Conservation (phyloP, 345 rosid species). For the Boechera retrofracta region DNA sequence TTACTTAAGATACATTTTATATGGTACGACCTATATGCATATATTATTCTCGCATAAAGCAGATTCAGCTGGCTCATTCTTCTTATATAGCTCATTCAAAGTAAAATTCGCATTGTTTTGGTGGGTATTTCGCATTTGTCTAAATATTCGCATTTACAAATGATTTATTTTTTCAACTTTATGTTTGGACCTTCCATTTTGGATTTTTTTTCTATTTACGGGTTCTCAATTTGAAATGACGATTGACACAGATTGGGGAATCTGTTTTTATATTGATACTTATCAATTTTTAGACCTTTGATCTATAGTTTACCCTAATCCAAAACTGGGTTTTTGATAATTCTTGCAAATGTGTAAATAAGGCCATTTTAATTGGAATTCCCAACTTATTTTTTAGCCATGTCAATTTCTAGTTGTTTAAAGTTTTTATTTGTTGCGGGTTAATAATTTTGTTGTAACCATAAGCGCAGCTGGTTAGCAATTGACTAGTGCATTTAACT, state of each 20-base stretch:
- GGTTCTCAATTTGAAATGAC: not conserved
- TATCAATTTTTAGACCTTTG: not conserved
- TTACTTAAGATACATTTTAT: not conserved
- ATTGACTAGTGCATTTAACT: not conserved
- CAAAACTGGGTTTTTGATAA: not conserved
- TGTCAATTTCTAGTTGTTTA: slow-evolving; percentile 1
- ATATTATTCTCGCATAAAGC: not conserved
- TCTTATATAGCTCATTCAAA: not conserved
- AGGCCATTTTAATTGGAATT: not conserved
- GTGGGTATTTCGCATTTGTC: slow-evolving; percentile 19
- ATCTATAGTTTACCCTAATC: not conserved
- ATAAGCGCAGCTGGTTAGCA: not conserved
- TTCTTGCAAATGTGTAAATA: not conserved
- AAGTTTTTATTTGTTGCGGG: too few relatives aligned
- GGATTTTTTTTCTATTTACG: slow-evolving; percentile 8
- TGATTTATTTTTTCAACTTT: slow-evolving; percentile 15
- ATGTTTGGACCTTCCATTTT: slow-evolving; percentile 17
- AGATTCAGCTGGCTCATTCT: not conserved
- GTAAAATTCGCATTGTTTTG: not conserved
- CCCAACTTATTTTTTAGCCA: not conserved
- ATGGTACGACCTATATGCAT: not conserved
- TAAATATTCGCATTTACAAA: slow-evolving; percentile 9
- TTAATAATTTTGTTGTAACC: not conserved
- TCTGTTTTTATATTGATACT: not conserved
- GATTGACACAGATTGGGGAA: not conserved